Conservation (phyloP, 2,329 filamentous ascomycete species). For the Cordyceps fumosorosea region DNA sequence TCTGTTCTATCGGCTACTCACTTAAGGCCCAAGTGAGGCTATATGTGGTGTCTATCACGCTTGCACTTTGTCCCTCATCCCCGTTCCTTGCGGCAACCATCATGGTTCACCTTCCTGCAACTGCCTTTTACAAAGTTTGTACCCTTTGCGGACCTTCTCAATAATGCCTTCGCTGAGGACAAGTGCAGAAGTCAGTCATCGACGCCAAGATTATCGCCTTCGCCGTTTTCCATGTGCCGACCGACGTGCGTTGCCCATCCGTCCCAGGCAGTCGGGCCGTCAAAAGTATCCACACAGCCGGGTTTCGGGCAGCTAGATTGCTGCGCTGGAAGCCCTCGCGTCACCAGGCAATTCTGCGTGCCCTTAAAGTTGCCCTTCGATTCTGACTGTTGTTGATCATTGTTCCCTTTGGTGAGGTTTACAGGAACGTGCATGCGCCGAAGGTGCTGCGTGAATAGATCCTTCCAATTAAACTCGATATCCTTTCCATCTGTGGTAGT, state of each 20-base stretch:
- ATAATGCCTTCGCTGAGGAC: conserved; percentile 59
- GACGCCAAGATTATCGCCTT: conserved; percentile 50
- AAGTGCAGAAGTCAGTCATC: conserved; percentile 52
- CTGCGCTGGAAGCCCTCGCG: conserved; percentile 61
- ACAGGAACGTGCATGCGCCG: conserved; percentile 81
- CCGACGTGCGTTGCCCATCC: conserved; percentile 90
- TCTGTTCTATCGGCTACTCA: neutral
- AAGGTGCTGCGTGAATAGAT: conserved; percentile 90
- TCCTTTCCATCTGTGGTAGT: conserved; percentile 48
- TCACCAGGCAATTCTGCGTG: conserved; percentile 70
- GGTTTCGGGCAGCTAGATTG: conserved; percentile 62
- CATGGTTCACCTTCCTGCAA: neutral
- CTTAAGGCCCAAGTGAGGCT: neutral
- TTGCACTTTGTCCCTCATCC: neutral
- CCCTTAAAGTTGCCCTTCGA: conserved; percentile 61
- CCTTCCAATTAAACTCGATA: conserved; percentile 84
- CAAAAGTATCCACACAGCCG: conserved; percentile 66
- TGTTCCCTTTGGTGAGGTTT: conserved; percentile 45
- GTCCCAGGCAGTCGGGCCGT: conserved; percentile 72
- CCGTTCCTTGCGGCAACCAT: neutral
- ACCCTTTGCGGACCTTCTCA: conserved; percentile 36
- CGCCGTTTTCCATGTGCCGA: conserved; percentile 73
- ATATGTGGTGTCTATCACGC: neutral
- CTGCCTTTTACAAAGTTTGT: neutral
- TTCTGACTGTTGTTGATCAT: conserved; percentile 52